phyloP scores from a whole-genome alignment of 345 rosid species.

The Combretum micranthum region DNA sequence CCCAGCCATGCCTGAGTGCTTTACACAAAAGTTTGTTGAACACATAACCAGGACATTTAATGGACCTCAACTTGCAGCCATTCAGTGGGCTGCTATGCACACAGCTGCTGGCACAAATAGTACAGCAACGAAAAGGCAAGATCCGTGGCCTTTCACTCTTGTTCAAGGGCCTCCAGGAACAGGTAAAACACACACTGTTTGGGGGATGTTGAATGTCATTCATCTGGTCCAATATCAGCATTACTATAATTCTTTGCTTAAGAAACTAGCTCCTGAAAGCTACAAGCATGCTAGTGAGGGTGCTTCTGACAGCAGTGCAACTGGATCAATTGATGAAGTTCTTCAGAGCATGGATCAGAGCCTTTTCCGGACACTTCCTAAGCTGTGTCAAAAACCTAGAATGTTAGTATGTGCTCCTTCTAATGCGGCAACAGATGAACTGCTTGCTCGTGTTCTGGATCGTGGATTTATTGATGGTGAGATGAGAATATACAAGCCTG shows the following conservation, averaged over 20 bases:
- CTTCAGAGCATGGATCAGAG: slow-evolving; percentile 99
- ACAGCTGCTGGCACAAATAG: slow-evolving; percentile 99
- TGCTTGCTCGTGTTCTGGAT: slow-evolving; percentile 93
- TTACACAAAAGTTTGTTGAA: slow-evolving; percentile 73
- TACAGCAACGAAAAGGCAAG: slow-evolving; percentile 72
- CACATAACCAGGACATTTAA: slow-evolving; percentile 80
- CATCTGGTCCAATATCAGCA: slow-evolving; percentile 99
- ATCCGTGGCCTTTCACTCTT: slow-evolving; percentile 99
- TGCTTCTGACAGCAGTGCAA: slow-evolving; percentile 50
- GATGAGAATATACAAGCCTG: slow-evolving; percentile 96
- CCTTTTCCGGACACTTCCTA: slow-evolving; percentile 87
- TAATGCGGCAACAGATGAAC: slow-evolving; percentile 99
- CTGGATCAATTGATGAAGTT: slow-evolving; percentile 96
- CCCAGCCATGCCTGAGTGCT: slow-evolving; percentile 93
- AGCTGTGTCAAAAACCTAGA: slow-evolving; percentile 92
- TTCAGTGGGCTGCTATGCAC: slow-evolving; percentile 98
- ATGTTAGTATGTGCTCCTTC: slow-evolving; percentile 99
- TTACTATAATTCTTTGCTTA: slow-evolving; percentile 87
- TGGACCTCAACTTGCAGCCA: slow-evolving; percentile 88
- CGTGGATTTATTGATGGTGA: slow-evolving; percentile 99
- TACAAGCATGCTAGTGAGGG: slow-evolving; percentile 76
- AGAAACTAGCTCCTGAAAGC: slow-evolving; percentile 95
- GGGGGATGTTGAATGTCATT: slow-evolving; percentile 99
- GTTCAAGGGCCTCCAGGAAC: slow-evolving; percentile 99
- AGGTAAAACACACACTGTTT: slow-evolving; percentile 97